A percentile compares a stretch with the other conserved stretches of the same genome.
These are phyloP conservation scores for Pseudonitzschia pungens DNA, from an alignment of 108 stramenopile species.

Conservation along the genomic window DNA sequence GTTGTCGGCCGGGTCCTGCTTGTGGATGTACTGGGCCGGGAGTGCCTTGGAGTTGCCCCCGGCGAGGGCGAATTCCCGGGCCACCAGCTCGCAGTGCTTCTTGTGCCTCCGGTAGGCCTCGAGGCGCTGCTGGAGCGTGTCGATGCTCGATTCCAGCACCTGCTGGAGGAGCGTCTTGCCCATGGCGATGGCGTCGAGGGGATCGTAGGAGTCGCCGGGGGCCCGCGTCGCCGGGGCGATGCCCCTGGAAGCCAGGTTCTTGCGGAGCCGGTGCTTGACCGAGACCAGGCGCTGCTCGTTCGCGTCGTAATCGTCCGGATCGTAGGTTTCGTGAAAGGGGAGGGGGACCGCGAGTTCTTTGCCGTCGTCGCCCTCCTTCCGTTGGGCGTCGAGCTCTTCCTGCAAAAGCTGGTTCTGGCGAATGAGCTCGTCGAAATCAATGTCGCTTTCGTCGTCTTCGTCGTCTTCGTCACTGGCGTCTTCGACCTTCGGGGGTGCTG, in stretches of 20 bases:
- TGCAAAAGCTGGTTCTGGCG: slow-evolving; percentile 1
- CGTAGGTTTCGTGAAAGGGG: slow-evolving; percentile 7
- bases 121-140: neutral
- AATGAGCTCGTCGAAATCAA: slow-evolving; percentile 9
- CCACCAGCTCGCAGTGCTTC: neutral
- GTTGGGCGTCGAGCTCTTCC: neutral
- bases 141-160: neutral
- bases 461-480: neutral
- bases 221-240: neutral
- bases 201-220: neutral
- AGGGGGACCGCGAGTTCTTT: neutral
- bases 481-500: neutral
- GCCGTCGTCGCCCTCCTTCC: neutral
- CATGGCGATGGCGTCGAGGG: slow-evolving; percentile 14
- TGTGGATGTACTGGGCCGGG: slow-evolving; percentile 8
- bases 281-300: slow-evolving; percentile 1
- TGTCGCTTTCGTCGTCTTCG: neutral
- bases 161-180: slow-evolving; percentile 9
- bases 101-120: slow-evolving; percentile 1
- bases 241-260: slow-evolving; percentile 1
- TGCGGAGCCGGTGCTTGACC: slow-evolving; percentile 10
- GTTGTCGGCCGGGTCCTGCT: slow-evolving; percentile 11
- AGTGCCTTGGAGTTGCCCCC: slow-evolving; percentile 9
- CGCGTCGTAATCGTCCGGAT: slow-evolving; percentile 6
- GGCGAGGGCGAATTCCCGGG: neutral